Base-by-base conservation (phyloP, 1,284 basidiomycete genomes). In the Gymnopus androsaceus region DNA sequence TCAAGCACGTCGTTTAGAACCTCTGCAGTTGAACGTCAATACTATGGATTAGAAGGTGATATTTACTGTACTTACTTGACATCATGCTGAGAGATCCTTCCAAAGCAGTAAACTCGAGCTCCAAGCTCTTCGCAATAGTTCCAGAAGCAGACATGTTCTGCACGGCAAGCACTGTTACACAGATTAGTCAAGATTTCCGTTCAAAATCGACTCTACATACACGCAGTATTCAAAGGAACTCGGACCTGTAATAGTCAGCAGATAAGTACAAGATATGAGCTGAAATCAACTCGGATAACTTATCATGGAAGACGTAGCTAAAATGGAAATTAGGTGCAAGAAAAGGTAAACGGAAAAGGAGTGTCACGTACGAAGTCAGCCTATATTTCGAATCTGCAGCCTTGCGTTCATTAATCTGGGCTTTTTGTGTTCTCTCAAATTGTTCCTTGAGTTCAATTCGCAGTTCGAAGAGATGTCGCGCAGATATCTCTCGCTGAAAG, bases 1-100 rank as follows among this genome's bases (percentile, higher is more conserved):
- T 92, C 89, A 36, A 95, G 76, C 31, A 95, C 90, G 68, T 95
- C 93, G 65, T 95, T 94, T 31, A 95, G 73, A 1, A 96, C n/a
- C n/a, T n/a, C 92, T 85, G 69, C 19, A 58, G 83, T 55, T 74
- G 7, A 31, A 38, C 6, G 42, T 77, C 72, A 69, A 76, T 75
- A 63, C 70, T 75, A 61, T 9, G 19, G 28, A 40, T 52, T 28
- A 62, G 30, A 51, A 17, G 14, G 9, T 19, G 47, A 51, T 51
- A 14, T 12, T 4, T n/a, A 40, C 62, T 33, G 41, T 82, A 86
- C 87, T 77, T 91, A n/a, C n/a, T 90, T n/a, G 87, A 87, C 88
- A 94, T 95, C 88, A 94, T 93, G 58, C 83, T 87, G 55, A 95
- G 72, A 67, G 88, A 91, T 2, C 90, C 90, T 64, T 88, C 87